A percentile compares a stretch with the other conserved stretches of the same genome.
Evolutionary conservation across 129 eudicot genomes (phyloP).

Genomic region (Artemisia argyi): DNA sequence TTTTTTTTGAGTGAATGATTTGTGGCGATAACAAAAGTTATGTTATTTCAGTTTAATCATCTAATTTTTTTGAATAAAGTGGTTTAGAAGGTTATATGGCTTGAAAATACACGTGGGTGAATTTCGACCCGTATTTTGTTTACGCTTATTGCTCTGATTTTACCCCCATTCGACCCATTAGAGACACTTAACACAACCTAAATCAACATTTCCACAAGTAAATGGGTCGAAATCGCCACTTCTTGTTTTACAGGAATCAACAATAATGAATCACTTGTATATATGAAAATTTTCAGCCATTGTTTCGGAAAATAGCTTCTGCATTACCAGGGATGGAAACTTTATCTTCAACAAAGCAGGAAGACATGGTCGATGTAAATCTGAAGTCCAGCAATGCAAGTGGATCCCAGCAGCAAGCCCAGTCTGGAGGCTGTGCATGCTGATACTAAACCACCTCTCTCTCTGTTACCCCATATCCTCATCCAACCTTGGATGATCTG

Average conservation of each 20-base stretch:
- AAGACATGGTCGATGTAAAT: constrained; percentile 90
- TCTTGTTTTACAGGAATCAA: background rate
- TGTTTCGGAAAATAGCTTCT: constrained; percentile 81
- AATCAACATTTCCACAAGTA: no score
- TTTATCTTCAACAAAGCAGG: constrained; percentile 68
- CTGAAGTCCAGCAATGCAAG: constrained; percentile 65
- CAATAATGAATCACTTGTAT: background rate
- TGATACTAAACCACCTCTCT: constrained; percentile 26
- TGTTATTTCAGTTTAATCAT: background rate
- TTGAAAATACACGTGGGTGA: no score
- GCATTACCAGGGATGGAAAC: constrained; percentile 92
- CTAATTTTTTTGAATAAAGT: background rate
- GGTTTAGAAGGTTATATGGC: background rate
- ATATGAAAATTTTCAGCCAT: constrained; percentile 39
- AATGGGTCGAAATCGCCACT: no score
- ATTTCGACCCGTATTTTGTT: no score
- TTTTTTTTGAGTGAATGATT: no score
- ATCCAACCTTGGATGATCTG: background rate
- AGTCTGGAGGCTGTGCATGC: constrained; percentile 74
- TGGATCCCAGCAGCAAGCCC: constrained; percentile 59
- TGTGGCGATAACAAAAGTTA: no score
- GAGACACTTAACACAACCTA: no score
- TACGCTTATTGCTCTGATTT: no score
- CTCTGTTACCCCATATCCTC: no score
- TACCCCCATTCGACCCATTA: no score